These are phyloP conservation scores for Tripidium arundinaceum DNA, from an alignment of 202 grass and related monocot species.

Conservation along the genomic window DNA sequence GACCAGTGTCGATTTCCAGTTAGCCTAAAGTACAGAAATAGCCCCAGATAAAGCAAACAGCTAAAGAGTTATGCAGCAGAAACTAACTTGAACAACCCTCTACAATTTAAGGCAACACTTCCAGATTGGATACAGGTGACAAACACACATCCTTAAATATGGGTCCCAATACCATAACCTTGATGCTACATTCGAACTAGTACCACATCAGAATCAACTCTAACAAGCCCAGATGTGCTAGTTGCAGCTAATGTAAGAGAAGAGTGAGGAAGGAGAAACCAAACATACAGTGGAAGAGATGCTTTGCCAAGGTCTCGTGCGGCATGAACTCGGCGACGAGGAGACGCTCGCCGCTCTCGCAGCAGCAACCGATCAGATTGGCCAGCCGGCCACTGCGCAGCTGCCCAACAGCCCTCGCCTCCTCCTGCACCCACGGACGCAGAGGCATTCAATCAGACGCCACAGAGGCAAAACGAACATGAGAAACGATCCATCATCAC, in stretches of 20 bases:
- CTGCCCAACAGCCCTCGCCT: slow-evolving; percentile 72
- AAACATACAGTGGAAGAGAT: slow-evolving; percentile 92
- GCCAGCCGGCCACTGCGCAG: slow-evolving; percentile 63
- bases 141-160: slow-evolving; percentile 12
- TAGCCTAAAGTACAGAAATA: background rate
- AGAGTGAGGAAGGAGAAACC: background rate
- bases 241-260: background rate
- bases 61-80: background rate
- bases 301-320: slow-evolving; percentile 77
- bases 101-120: slow-evolving; percentile 3
- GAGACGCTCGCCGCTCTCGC: slow-evolving; percentile 69
- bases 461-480: background rate
- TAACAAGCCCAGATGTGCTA: background rate
- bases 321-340: slow-evolving; percentile 91
- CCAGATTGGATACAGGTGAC: slow-evolving; percentile 5
- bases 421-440: slow-evolving; percentile 48
- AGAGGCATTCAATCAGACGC: background rate
- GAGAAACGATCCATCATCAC: background rate
- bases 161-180: background rate
- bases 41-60: background rate
- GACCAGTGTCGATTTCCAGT: background rate
- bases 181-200: slow-evolving; percentile 12
- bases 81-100: background rate
- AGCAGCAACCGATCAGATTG: slow-evolving; percentile 86
- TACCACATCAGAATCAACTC: background rate